phyloP scores from a whole-genome alignment of 306 rosid species.

The Prunus mongolica region DNA sequence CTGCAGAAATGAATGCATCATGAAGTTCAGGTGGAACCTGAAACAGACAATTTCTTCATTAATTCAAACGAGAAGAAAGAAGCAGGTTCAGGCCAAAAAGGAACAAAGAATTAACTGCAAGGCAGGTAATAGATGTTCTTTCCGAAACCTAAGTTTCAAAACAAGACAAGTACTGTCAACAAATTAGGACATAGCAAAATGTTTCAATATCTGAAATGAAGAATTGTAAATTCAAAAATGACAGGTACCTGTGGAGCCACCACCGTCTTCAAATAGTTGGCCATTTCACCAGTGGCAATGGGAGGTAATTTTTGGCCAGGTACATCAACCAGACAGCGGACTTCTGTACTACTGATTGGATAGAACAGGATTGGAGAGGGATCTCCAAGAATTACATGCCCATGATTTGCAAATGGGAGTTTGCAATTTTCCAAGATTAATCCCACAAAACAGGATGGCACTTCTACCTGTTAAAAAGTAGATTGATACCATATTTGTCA shows the following conservation, averaged over 20 bases:
- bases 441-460: slow-evolving; percentile 49
- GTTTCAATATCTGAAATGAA: not conserved
- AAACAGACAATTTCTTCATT: slow-evolving; percentile 12
- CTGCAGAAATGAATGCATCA: slow-evolving; percentile 46
- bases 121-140: too few species aligned
- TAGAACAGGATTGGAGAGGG: slow-evolving; percentile 58
- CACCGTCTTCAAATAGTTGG: slow-evolving; percentile 39
- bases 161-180: not conserved
- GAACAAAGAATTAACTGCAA: not conserved
- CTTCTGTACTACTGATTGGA: slow-evolving; percentile 50
- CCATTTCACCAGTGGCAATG: slow-evolving; percentile 43
- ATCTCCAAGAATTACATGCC: slow-evolving; percentile 54
- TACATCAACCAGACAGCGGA: slow-evolving; percentile 55
- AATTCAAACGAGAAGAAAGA: slow-evolving; percentile 6
- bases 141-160: too few species aligned
- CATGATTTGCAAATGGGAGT: slow-evolving; percentile 55
- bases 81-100: slow-evolving; percentile 1
- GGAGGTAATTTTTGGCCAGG: slow-evolving; percentile 53
- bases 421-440: slow-evolving; percentile 50
- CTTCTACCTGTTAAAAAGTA: slow-evolving; percentile 39
- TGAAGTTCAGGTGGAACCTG: slow-evolving; percentile 49
- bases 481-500: not conserved
- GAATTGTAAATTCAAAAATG: not conserved
- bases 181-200: not conserved
- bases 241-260: slow-evolving; percentile 61